phyloP scores from a whole-genome alignment of 2,329 filamentous ascomycete species.

The Cladosporium sp. region DNA sequence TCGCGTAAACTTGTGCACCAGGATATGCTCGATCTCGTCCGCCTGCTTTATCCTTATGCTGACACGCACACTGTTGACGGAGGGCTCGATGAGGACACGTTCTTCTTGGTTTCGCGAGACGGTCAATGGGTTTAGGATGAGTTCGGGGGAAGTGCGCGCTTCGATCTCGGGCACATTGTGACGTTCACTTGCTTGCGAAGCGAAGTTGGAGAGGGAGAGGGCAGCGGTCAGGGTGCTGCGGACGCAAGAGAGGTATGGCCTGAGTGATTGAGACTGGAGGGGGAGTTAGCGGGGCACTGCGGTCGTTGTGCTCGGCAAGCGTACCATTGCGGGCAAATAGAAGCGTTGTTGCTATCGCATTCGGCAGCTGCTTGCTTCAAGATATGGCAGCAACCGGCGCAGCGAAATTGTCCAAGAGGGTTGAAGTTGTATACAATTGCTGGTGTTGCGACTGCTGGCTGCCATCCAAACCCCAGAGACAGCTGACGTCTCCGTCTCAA shows the following conservation, averaged over 20 bases:
- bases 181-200: conserved; percentile 91
- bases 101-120: conserved; percentile 97
- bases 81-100: conserved; percentile 91
- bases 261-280: conserved; percentile 84
- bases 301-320: not conserved
- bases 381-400: not conserved
- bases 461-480: not conserved
- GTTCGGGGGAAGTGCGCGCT: conserved; percentile 87
- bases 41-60: conserved; percentile 99
- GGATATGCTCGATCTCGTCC: conserved; percentile 96
- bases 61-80: conserved; percentile 93
- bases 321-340: conserved; percentile 4
- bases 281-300: conserved; percentile 15
- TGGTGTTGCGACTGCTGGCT: conserved; percentile 6
- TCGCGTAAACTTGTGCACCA: conserved; percentile 97
- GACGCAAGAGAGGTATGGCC: conserved; percentile 94
- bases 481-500: conserved; percentile 6
- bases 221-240: conserved; percentile 91
- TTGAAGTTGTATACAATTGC: not conserved
- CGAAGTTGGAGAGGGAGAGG: conserved; percentile 93
- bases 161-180: conserved; percentile 99
- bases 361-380: conserved; percentile 3
- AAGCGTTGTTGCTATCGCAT: not conserved
- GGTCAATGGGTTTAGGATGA: conserved; percentile 85
- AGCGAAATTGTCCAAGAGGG: not conserved